Percentiles rank a stretch among this genome's conserved stretches.
Conservation (phyloP, 2,329 filamentous ascomycete genomes). For the Sclerotinia spermophila region DNA sequence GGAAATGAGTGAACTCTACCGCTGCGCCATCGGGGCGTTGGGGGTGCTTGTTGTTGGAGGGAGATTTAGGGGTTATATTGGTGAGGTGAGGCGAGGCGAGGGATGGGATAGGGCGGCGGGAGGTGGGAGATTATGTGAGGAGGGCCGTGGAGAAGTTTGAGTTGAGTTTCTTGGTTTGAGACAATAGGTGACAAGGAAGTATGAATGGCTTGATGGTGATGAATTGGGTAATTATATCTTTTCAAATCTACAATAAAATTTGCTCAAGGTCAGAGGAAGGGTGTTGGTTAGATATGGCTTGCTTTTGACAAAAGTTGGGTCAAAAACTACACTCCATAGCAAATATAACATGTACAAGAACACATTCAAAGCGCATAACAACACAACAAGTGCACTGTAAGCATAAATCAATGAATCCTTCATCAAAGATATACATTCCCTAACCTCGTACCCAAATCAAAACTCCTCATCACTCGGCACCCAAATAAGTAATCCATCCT, state of each 20-base stretch:
- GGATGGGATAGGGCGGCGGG: neutral
- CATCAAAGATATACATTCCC: neutral
- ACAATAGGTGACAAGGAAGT: neutral
- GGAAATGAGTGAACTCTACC: neutral
- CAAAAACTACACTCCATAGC: neutral
- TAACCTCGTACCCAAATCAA: neutral
- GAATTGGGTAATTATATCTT: neutral
- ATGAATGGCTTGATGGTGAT: neutral
- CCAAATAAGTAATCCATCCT: slow-evolving; percentile 63
- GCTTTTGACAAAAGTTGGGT: accelerated
- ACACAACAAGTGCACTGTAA: neutral
- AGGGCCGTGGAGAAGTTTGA: neutral
- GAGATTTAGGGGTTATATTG: neutral
- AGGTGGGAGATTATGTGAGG: neutral
- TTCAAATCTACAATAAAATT: neutral
- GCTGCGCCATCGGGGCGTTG: neutral
- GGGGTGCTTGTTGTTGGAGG: neutral
- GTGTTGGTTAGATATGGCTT: neutral
- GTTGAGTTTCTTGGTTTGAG: neutral
- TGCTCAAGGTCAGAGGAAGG: neutral
- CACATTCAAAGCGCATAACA: neutral
- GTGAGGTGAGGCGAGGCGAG: neutral
- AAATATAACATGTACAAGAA: neutral
- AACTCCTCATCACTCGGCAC: slow-evolving; percentile 43
- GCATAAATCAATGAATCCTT: neutral